phyloP scores from a whole-genome alignment of 306 rosid genomes.

The Quercus ilex region DNA sequence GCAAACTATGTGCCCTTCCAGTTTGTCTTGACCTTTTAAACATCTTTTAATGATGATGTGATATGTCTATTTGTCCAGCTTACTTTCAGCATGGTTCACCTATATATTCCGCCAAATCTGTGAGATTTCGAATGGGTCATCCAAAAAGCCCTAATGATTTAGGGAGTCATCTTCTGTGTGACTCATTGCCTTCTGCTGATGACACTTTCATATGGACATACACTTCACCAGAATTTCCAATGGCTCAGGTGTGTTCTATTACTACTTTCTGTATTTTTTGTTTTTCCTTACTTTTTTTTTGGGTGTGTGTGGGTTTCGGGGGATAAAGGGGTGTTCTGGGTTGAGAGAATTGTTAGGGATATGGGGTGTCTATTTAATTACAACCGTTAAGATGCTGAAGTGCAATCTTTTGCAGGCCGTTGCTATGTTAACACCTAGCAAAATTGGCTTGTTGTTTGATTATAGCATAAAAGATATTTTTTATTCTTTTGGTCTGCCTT shows the following conservation, averaged over 20 bases:
- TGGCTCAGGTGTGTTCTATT: slow-evolving; percentile 56
- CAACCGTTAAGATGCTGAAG: not conserved
- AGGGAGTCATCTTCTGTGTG: not conserved
- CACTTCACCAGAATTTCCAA: slow-evolving; percentile 73
- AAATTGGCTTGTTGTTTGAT: not conserved
- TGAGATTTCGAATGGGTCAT: slow-evolving; percentile 79
- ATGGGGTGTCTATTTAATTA: not conserved
- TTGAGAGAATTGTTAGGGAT: not conserved
- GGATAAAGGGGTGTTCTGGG: no score
- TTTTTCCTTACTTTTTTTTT: not conserved
- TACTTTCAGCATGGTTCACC: slow-evolving; percentile 62
- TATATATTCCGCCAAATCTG: slow-evolving; percentile 71
- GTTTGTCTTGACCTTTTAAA: not conserved
- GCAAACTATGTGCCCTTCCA: slow-evolving; percentile 11
- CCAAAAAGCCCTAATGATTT: slow-evolving; percentile 21
- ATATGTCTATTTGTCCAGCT: slow-evolving; percentile 41
- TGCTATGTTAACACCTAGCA: not conserved
- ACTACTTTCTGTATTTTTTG: not conserved
- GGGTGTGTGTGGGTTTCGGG: no score
- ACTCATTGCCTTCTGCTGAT: slow-evolving; percentile 20
- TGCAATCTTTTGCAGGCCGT: not conserved
- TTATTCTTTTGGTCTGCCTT: not conserved
- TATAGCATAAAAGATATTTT: not conserved
- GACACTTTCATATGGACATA: slow-evolving; percentile 69
- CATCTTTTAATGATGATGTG: slow-evolving; percentile 14